A percentile compares a stretch with the other conserved stretches of the same genome.
Evolutionary conservation across 2,329 filamentous ascomycete species (phyloP).

Genomic region (Tolypocladium album): DNA sequence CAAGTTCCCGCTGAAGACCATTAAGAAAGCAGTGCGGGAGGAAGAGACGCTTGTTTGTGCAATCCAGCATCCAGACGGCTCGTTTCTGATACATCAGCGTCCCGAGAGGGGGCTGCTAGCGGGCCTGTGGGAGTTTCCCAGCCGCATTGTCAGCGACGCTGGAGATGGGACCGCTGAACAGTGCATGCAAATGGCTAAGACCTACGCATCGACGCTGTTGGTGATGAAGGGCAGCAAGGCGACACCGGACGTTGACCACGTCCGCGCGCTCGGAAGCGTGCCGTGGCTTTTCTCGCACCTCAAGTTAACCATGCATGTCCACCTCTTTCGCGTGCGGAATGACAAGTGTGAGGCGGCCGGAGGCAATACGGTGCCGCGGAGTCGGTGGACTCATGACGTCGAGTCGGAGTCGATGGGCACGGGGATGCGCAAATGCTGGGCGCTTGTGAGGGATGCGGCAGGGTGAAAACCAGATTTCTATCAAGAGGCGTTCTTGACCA

Average conservation of each 20-base stretch:
- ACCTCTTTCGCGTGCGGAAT: slow-evolving; percentile 30
- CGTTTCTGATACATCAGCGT: slow-evolving; percentile 37
- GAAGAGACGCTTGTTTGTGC: slow-evolving; percentile 45
- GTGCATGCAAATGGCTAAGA: slow-evolving; percentile 24
- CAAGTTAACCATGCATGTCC: slow-evolving; percentile 46
- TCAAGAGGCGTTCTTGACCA: background rate
- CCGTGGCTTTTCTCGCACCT: slow-evolving; percentile 49
- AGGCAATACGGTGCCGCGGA: slow-evolving; percentile 14
- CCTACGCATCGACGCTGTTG: slow-evolving; percentile 20
- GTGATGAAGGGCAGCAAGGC: background rate
- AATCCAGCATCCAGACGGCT: slow-evolving; percentile 30
- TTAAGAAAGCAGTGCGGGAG: slow-evolving; percentile 40
- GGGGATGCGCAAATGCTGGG: slow-evolving; percentile 48
- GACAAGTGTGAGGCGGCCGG: background rate
- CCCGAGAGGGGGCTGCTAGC: slow-evolving; percentile 44
- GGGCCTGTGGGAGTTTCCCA: slow-evolving; percentile 47
- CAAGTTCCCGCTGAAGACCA: slow-evolving; percentile 38
- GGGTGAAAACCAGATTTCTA: background rate
- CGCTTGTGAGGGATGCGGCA: slow-evolving; percentile 21
- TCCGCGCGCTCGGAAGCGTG: slow-evolving; percentile 36
- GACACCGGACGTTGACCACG: slow-evolving; percentile 14
- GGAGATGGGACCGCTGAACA: slow-evolving; percentile 12
- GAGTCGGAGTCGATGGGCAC: slow-evolving; percentile 46
- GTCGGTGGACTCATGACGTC: slow-evolving; percentile 27
- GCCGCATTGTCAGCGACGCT: slow-evolving; percentile 20